Conservation (phyloP, 2,329 filamentous ascomycete species). For the Hymenoscyphus fructigenus region DNA sequence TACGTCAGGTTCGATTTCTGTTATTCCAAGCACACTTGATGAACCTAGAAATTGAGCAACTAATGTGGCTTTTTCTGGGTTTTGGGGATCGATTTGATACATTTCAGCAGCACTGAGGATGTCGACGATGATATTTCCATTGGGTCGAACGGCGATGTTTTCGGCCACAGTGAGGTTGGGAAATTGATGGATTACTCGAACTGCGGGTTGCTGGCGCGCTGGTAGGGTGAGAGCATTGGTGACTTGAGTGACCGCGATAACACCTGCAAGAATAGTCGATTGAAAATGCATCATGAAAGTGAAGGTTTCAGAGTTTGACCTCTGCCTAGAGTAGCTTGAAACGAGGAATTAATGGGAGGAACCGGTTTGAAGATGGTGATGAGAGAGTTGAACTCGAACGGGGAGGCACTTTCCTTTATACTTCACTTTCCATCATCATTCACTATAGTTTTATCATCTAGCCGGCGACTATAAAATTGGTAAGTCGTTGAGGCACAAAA, state of each 20-base stretch:
- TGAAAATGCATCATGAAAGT: neutral
- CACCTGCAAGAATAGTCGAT: neutral
- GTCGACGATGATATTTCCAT: conserved; percentile 49
- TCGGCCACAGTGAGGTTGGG: conserved; percentile 15
- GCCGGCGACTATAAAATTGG: neutral
- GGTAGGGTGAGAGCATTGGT: neutral
- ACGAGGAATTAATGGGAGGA: neutral
- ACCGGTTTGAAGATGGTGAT: neutral
- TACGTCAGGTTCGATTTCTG: conserved; percentile 36
- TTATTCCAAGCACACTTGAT: conserved; percentile 36
- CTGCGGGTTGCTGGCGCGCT: neutral
- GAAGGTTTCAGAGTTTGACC: neutral
- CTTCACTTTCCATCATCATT: neutral
- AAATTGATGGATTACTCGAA: conserved; percentile 8
- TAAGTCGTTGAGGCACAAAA: neutral
- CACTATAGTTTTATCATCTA: neutral
- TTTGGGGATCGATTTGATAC: conserved; percentile 10
- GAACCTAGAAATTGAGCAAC: conserved; percentile 12
- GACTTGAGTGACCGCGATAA: neutral
- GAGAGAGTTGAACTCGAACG: neutral
- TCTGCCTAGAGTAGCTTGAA: neutral
- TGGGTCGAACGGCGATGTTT: conserved; percentile 40
- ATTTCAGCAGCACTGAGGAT: conserved; percentile 12
- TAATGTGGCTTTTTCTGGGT: neutral
- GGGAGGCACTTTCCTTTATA: neutral